Conservation (phyloP, 192 early-diverging fungal genomes). For the Entomortierella chlamydospora region DNA sequence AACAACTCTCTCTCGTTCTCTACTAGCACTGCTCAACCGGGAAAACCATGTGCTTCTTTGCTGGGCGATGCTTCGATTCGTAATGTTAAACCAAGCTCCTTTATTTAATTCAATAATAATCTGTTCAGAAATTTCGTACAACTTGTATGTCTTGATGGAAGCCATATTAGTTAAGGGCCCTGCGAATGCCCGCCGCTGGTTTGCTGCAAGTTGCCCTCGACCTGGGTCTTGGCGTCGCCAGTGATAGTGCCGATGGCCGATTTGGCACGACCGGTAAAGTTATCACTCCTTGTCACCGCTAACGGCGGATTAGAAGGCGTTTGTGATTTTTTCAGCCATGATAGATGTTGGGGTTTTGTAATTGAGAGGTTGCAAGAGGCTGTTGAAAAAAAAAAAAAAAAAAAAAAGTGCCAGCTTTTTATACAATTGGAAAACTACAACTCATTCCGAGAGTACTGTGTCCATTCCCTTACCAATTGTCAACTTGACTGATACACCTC, state of each 20-base stretch:
- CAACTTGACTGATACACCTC: background rate
- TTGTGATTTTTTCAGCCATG: constrained; percentile 33
- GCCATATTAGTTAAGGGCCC: too few species aligned
- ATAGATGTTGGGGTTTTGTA: background rate
- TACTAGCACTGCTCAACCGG: too few species aligned
- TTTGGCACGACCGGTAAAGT: too few species aligned
- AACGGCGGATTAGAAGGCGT: constrained; percentile 16
- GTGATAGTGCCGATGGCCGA: constrained; percentile 27
- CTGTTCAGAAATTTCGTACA: too few species aligned
- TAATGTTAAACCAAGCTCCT: too few species aligned
- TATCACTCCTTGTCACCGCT: constrained; percentile 36
- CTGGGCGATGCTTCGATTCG: too few species aligned
- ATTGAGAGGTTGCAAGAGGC: background rate
- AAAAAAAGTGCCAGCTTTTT: background rate
- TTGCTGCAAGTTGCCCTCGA: constrained; percentile 20
- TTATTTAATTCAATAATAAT: too few species aligned
- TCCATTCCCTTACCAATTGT: background rate
- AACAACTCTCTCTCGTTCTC: too few species aligned
- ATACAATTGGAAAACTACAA: background rate
- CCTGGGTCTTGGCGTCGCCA: background rate
- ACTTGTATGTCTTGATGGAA: too few species aligned
- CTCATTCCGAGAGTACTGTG: too few species aligned
- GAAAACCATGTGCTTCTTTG: too few species aligned
- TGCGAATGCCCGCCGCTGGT: constrained; percentile 19
- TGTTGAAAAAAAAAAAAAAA: background rate